Base-by-base conservation (phyloP, 352 stramenopile species). In the Globisporangium viniferum region DNA sequence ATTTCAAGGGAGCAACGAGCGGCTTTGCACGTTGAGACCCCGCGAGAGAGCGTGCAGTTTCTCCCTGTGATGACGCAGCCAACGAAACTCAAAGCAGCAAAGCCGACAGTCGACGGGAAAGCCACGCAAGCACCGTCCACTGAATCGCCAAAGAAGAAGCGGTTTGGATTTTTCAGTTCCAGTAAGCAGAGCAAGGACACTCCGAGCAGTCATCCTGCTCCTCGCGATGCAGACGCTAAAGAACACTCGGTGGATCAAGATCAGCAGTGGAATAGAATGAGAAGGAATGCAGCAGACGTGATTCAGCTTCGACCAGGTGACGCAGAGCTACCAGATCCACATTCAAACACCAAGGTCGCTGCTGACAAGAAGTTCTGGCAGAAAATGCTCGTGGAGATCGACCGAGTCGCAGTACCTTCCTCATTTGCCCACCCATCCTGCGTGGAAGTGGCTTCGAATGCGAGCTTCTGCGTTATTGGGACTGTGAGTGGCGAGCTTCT, bases 401-500 rank as follows among this genome's bases (percentile, higher is more conserved):
- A 78, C 15, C 27, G 46, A n/a, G 67, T 75, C 35, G 58, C 20
- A 7, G 60, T 59, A 18, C 66, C 76, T 0, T 61, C 74, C 2
- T 71, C 64, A 2, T 68, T 73, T 36, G 72, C 69, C 0, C 63
- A 61, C 33, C 68, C 71, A 15, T 77, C 76, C n/a, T 82, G 76
- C 33, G 55, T 84, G 2, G 64, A 82, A 12, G 15, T 86, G 0
- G 78, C 76, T 1, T 5, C 31, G 39, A 66, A 70, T 36, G 70
- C 62, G 1, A 61, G 73, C 1, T 15, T 82, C 5, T 64, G 85
- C 0, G 66, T 74, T 2, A 66, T 75, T 12, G 80, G 80, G 3
- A 86, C 78, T 0, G 61, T 64, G 5, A 71, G 76, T 41, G 73
- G 74, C 6, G 74, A 78, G 41, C 18, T 84, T 22, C 36, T 78